Conservation (phyloP, 306 rosid genomes). For the Fragaria iinumae region DNA sequence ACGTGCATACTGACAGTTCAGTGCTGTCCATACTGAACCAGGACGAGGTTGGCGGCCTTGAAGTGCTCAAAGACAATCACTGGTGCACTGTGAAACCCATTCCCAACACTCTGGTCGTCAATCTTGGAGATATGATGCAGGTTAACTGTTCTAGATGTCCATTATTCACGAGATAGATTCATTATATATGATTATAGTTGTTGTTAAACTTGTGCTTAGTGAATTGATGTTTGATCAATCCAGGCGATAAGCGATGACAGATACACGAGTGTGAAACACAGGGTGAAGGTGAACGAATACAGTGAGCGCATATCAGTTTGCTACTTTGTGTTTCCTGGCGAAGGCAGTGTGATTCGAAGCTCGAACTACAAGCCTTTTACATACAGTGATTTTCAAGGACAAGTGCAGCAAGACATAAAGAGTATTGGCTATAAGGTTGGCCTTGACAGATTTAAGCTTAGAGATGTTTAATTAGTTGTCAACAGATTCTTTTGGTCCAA, state of each 20-base stretch:
- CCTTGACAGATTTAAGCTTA: constrained; percentile 47
- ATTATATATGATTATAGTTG: too few relatives aligned
- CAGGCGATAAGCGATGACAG: constrained; percentile 65
- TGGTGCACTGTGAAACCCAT: constrained; percentile 57
- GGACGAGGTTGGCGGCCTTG: constrained; percentile 52
- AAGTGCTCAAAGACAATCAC: constrained; percentile 48
- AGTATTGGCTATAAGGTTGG: constrained; percentile 59
- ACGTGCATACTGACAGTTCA: constrained; percentile 65
- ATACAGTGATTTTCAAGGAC: constrained; percentile 55
- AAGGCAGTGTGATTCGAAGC: constrained; percentile 50
- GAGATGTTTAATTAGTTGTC: background rate
- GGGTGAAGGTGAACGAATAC: constrained; percentile 51
- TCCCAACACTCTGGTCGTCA: constrained; percentile 47
- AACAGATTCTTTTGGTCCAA: background rate
- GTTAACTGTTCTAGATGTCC: too few relatives aligned
- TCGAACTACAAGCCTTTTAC: constrained; percentile 67
- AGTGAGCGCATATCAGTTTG: constrained; percentile 57
- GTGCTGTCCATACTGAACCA: constrained; percentile 49
- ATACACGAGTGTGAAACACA: constrained; percentile 59
- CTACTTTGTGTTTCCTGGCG: constrained; percentile 68
- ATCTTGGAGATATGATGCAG: constrained; percentile 75
- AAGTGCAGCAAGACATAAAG: constrained; percentile 57
- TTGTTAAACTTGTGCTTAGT: background rate
- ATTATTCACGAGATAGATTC: too few relatives aligned
- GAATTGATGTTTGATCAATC: constrained; percentile 4